A percentile compares a stretch with the other conserved stretches of the same genome.
Evolutionary conservation across 2,329 filamentous ascomycete genomes (phyloP).

Genomic region (Beauveria varroae): DNA sequence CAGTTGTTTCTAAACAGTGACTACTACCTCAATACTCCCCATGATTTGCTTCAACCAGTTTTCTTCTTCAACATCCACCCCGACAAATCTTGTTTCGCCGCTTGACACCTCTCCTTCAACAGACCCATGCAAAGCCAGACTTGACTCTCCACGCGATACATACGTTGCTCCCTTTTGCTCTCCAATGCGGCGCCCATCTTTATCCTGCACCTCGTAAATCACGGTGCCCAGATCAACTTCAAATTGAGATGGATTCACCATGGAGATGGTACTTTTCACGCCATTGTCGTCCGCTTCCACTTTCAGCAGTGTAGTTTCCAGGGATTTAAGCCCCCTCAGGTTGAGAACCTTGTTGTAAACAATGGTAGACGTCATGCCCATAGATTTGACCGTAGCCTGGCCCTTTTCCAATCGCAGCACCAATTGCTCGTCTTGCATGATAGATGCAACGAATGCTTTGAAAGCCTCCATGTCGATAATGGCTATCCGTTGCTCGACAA

Average conservation of each 20-base stretch:
- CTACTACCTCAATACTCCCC: neutral
- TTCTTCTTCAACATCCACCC: conserved; percentile 5
- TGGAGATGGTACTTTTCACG: neutral
- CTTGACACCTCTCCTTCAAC: neutral
- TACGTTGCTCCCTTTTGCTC: conserved; percentile 1
- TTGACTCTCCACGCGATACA: neutral
- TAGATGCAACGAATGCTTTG: neutral
- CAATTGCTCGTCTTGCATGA: neutral
- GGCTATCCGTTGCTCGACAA: neutral
- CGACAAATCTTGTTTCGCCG: conserved; percentile 5
- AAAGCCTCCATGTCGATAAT: conserved; percentile 8
- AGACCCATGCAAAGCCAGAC: neutral
- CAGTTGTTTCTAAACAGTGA: neutral
- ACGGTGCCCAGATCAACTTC: conserved; percentile 6
- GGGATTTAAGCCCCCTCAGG: neutral
- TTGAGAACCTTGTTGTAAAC: conserved; percentile 3
- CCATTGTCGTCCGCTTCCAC: neutral
- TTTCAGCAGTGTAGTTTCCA: neutral
- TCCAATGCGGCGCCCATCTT: neutral
- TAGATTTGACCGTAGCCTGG: neutral
- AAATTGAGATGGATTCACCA: conserved; percentile 6
- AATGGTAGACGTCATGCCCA: conserved; percentile 7
- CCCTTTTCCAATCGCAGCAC: conserved; percentile 4
- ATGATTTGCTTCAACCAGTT: conserved; percentile 6
- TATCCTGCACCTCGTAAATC: conserved; percentile 5